Evolutionary conservation across 2,329 filamentous ascomycete species (phyloP), one percentile per base, ranked within the genome.

Genomic region (Mariannaea elegans): DNA sequence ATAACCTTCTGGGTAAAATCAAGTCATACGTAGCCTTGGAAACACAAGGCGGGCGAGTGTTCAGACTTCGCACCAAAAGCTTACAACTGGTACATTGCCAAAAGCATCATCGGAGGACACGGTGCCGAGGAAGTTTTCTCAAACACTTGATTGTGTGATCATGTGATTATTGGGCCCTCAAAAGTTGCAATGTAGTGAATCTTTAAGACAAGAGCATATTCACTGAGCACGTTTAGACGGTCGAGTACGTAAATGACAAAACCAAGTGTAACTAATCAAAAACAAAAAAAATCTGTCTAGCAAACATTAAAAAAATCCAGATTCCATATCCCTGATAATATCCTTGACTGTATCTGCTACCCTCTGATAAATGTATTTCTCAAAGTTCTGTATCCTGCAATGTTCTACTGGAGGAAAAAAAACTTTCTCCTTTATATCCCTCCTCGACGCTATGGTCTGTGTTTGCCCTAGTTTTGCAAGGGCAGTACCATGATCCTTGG

Each of bases 331-430:
- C 55, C 56, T 57, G 66, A 67, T 56, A 65, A 59, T 61, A 34
- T 64, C 38, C 38, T 19, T 41, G 38, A 48, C 47, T 68, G 68
- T 41, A 41, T 71, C 68, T 71, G 68, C 68, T 71, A 71, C 68
- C 68, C 66, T 67, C 59, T 67, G n/a, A 24, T 45, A 14, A 24
- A 27, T 58, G 62, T 66, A 56, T 45, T 63, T 59, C 34, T 54
- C 51, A 54, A 54, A 70, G 65, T 56, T 66, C 61, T 65, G 61
- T 61, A 46, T 50, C 46, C 65, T 65, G 62, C 63, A 61, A 53
- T 62, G 32, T 61, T 54, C 67, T 58, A 61, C 61, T 52, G 56
- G 48, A 34, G 50, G 56, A 23, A 63, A 65, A 52, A 64, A 63
- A 45, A 38, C 27, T 32, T 42, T 49, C 38, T 34, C 56, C 58